Evolutionary conservation across 345 rosid genomes (phyloP).

Genomic region (Turritis glabra): DNA sequence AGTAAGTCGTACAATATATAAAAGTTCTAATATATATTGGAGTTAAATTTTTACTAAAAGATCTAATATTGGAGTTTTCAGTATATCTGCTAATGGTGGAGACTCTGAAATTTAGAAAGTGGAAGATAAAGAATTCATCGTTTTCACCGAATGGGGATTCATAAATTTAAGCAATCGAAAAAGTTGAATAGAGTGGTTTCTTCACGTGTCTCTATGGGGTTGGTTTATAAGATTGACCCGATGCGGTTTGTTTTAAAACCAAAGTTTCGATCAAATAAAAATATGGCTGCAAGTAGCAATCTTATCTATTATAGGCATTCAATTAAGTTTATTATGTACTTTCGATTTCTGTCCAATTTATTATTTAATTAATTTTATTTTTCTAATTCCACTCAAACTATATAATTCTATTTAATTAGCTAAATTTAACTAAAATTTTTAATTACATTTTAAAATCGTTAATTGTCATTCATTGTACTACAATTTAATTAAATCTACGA

Average conservation of each 20-base stretch:
- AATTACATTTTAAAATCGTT: no score
- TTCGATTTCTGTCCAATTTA: no score
- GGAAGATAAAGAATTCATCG: not conserved
- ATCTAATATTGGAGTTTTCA: not conserved
- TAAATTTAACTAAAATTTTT: no score
- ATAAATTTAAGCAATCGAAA: not conserved
- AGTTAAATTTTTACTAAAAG: not conserved
- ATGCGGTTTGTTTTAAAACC: not conserved
- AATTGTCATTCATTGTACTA: no score
- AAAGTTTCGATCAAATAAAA: not conserved
- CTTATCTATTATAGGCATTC: no score
- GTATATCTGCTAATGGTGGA: not conserved
- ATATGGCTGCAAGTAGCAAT: no score
- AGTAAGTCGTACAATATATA: not conserved
- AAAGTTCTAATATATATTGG: not conserved
- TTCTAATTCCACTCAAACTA: no score
- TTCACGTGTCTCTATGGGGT: not conserved
- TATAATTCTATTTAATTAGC: no score
- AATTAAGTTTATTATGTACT: no score
- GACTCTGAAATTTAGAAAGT: not conserved
- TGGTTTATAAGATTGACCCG: not conserved
- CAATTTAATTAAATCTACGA: no score
- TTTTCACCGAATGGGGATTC: not conserved
- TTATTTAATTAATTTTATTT: no score
- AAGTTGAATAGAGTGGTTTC: not conserved